Conservation (phyloP, 2,329 filamentous ascomycete species). For the Dothideomycetidae sp. region DNA sequence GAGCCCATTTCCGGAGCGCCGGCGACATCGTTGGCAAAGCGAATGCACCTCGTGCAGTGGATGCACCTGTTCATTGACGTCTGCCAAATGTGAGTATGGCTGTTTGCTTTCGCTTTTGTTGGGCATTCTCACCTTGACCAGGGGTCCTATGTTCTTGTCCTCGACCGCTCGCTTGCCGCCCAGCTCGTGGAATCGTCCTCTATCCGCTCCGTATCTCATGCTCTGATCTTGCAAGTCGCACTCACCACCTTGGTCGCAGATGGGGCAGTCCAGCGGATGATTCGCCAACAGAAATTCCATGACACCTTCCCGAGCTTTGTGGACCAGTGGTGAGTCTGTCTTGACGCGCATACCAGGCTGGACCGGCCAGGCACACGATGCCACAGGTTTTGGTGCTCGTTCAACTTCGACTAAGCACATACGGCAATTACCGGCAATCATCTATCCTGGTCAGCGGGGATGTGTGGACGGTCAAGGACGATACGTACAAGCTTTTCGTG, state of each 20-base stretch:
- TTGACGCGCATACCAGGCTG: constrained; percentile 98
- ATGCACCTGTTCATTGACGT: constrained; percentile 99
- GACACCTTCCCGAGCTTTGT: constrained; percentile 96
- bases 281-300: constrained; percentile 98
- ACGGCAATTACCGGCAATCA: constrained; percentile 98
- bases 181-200: constrained; percentile 92
- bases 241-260: constrained; percentile 97
- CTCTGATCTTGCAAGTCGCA: constrained; percentile 99
- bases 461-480: background rate
- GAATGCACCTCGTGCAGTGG: constrained; percentile 94
- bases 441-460: constrained; percentile 21
- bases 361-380: constrained; percentile 97
- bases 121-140: constrained; percentile 59
- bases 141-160: constrained; percentile 96
- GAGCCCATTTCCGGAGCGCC: constrained; percentile 92
- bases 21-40: constrained; percentile 94
- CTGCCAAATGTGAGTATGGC: constrained; percentile 25
- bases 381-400: constrained; percentile 87
- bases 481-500: constrained; percentile 69
- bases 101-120: background rate
- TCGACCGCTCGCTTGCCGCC: constrained; percentile 94
- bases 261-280: constrained; percentile 88
- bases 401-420: constrained; percentile 99
- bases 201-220: constrained; percentile 93
- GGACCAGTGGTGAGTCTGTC: constrained; percentile 87